Percentiles rank a stretch among this genome's conserved stretches.
These are phyloP conservation scores for Beauveria scarabaeidicola DNA, from an alignment of 2,329 filamentous ascomycete species.

Conservation along the genomic window DNA sequence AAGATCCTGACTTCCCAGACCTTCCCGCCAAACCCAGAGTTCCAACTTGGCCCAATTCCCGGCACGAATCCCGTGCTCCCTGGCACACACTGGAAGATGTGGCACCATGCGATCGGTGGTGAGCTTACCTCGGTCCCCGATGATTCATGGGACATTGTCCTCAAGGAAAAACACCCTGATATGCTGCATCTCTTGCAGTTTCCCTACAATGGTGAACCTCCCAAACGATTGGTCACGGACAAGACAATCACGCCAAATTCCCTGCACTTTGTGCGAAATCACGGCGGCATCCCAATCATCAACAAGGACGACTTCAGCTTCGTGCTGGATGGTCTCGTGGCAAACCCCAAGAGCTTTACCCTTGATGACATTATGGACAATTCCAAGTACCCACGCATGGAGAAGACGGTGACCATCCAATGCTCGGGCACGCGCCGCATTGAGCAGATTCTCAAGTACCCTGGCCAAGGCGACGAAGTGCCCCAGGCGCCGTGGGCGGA, in stretches of 20 bases:
- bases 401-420: slow-evolving; percentile 54
- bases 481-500: slow-evolving; percentile 51
- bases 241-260: slow-evolving; percentile 52
- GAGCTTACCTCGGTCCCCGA: slow-evolving; percentile 40
- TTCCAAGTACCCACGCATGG: slow-evolving; percentile 47
- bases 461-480: slow-evolving; percentile 58
- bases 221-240: slow-evolving; percentile 46
- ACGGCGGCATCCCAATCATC: slow-evolving; percentile 62
- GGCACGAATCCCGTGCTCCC: slow-evolving; percentile 48
- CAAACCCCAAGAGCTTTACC: slow-evolving; percentile 46
- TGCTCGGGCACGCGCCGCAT: slow-evolving; percentile 61
- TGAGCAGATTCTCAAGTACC: slow-evolving; percentile 58
- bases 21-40: slow-evolving; percentile 39
- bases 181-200: slow-evolving; percentile 57
- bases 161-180: slow-evolving; percentile 48
- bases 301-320: slow-evolving; percentile 46
- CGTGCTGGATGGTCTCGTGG: slow-evolving; percentile 52
- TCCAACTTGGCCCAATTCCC: slow-evolving; percentile 46
- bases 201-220: slow-evolving; percentile 56
- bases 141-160: slow-evolving; percentile 48
- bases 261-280: slow-evolving; percentile 58
- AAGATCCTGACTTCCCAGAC: slow-evolving; percentile 32
- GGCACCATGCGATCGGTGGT: slow-evolving; percentile 41
- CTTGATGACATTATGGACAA: slow-evolving; percentile 54
- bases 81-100: slow-evolving; percentile 49